Conservation (phyloP, 306 rosid genomes). For the Dryas drummondii region DNA sequence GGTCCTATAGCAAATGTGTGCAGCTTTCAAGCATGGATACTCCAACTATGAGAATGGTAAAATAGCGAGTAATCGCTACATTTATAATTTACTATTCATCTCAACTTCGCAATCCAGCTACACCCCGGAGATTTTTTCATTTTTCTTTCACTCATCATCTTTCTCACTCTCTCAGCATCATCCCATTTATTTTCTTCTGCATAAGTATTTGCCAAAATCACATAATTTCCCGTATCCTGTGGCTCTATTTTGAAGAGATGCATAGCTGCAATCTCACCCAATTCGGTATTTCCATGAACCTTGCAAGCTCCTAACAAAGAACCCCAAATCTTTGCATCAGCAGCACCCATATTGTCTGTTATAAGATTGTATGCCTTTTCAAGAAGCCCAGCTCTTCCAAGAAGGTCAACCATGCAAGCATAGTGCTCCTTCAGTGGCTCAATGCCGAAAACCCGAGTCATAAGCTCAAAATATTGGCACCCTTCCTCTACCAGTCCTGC, state of each 20-base stretch:
- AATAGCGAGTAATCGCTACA: no score
- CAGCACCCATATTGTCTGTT: slow-evolving; percentile 31
- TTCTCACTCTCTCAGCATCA: slow-evolving; percentile 53
- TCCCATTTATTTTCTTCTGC: slow-evolving; percentile 62
- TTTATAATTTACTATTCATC: not conserved
- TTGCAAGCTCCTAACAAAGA: slow-evolving; percentile 72
- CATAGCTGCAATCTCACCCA: slow-evolving; percentile 66
- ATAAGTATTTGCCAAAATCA: slow-evolving; percentile 65
- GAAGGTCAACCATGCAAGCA: slow-evolving; percentile 70
- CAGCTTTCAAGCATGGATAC: no score
- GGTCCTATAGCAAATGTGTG: no score
- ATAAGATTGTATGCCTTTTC: slow-evolving; percentile 56
- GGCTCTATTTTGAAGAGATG: slow-evolving; percentile 62
- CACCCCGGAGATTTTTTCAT: slow-evolving; percentile 54
- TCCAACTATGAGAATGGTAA: no score
- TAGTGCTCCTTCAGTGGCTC: slow-evolving; percentile 65
- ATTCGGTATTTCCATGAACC: slow-evolving; percentile 54
- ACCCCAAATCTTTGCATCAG: slow-evolving; percentile 65
- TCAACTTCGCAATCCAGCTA: slow-evolving; percentile 46
- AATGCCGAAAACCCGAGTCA: slow-evolving; percentile 52
- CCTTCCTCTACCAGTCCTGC: slow-evolving; percentile 66
- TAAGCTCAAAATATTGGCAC: slow-evolving; percentile 52
- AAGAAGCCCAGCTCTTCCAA: slow-evolving; percentile 64
- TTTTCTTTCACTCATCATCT: slow-evolving; percentile 43
- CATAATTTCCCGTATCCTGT: slow-evolving; percentile 50